Base-by-base conservation (phyloP, 2,329 filamentous ascomycete species). In the Phoma herbarum region DNA sequence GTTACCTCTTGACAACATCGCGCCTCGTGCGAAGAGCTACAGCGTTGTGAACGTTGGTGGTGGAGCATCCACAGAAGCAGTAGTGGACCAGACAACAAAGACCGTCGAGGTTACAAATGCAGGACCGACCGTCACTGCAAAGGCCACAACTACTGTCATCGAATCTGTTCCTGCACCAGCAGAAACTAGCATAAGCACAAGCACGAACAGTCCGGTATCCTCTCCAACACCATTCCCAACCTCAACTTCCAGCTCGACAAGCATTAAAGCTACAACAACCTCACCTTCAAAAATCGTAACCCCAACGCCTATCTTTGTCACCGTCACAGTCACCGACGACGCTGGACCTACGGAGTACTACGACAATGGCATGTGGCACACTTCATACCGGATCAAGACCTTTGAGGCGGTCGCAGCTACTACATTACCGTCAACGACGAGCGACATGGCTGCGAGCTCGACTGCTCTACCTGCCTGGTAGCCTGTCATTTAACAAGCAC, bases 301-400 rank as follows among this genome's bases (percentile, higher is more conserved):
- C 6, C 63, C 65, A 8, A 65, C 65, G 59, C 65, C 73, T 2
- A 69, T 69, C 28, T 60, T 75, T 33, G 61, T 75, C 9, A 74
- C 72, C 14, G 63, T 77, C 33, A 72, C 71, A 2, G 61, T 74
- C 14, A 70, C 74, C 2, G 60, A 66, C 23, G 57, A 64, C 10
- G 60, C 63, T 8, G 66, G 56, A 9, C 67, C 76, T 9, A 76
- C 74, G 2, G 64, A 73, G 31, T 81, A 78, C 68, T 81, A 81
- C 56, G 79, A 81, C 56, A 66, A 79, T 50, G 79, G 79, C n/a
- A 63, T 78, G 66, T 81, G 79, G 79, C 78, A 81, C 59, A 81
- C 79, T 6, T 69, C 59, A 22, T 81, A 81, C 60, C 65, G 68
- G 0, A 61, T 79, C 59, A 77, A 78, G 61, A 73, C 69, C 9